These are phyloP conservation scores for Tetrahymena borealis DNA, from an alignment of 73 alveolate genomes.

Conservation along the genomic window DNA sequence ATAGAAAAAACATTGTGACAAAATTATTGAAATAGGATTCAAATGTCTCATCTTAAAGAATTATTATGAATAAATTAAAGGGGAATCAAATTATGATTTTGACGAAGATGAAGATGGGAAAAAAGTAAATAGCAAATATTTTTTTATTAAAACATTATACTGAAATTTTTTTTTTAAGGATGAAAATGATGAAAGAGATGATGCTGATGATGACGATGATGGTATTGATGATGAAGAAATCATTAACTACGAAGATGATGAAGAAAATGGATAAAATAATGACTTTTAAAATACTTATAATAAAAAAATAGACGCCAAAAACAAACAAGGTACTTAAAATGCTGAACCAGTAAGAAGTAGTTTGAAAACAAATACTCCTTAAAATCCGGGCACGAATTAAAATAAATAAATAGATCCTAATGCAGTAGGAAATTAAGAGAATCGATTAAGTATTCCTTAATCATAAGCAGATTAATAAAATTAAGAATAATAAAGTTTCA, in stretches of 20 bases:
- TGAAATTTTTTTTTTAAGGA: background rate
- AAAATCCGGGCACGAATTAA: no score
- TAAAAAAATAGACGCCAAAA: background rate
- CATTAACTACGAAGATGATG: background rate
- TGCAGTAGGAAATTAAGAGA: no score
- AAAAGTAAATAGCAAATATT: background rate
- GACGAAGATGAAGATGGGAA: background rate
- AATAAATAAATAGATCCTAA: no score
- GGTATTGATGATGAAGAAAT: background rate
- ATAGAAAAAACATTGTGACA: background rate
- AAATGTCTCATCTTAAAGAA: background rate
- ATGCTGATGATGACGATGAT: background rate
- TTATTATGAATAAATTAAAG: background rate
- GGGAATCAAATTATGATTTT: background rate
- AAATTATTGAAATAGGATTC: background rate
- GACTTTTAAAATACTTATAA: background rate
- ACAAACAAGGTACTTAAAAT: no score
- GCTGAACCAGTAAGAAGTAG: no score
- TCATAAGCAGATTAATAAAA: no score
- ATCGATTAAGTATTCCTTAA: no score
- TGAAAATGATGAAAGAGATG: background rate
- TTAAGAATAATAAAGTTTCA: no score
- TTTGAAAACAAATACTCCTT: no score
- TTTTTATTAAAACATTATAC: background rate
- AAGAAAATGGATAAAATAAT: background rate